Evolutionary conservation across 495 filamentous ascomycete species (phyloP).

Genomic region (Penicillium nucicola): DNA sequence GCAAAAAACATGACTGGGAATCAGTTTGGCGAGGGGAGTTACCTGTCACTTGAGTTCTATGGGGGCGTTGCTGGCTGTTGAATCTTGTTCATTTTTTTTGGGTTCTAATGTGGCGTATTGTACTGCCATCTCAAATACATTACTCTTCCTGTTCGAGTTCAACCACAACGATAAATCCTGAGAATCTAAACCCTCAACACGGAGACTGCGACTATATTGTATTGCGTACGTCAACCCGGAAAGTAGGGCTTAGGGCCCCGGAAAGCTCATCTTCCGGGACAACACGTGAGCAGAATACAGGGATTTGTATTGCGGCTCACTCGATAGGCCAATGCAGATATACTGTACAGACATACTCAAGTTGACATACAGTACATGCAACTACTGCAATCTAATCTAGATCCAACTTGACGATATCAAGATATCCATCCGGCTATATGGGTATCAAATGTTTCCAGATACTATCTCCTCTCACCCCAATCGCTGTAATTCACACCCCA

Average conservation of each 20-base stretch:
- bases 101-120: background rate
- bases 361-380: no score
- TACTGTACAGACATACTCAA: background rate
- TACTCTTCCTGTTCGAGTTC: background rate
- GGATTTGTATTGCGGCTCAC: background rate
- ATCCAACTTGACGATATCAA: background rate
- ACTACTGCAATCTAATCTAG: background rate
- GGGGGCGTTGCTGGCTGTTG: constrained; percentile 2
- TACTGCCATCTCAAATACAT: background rate
- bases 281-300: background rate
- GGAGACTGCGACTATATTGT: no score
- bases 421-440: background rate
- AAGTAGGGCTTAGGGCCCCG: constrained; percentile 21
- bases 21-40: background rate
- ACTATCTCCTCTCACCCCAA: background rate
- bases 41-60: background rate
- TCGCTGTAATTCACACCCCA: background rate
- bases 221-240: background rate
- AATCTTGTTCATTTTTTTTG: constrained; percentile 1
- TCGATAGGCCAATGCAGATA: background rate
- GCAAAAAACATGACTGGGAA: constrained; percentile 1
- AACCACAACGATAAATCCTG: background rate
- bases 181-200: no score
- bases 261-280: constrained; percentile 4
- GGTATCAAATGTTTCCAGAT: background rate